phyloP scores from a whole-genome alignment of 192 early-diverging fungal species.

The Podila horticola region DNA sequence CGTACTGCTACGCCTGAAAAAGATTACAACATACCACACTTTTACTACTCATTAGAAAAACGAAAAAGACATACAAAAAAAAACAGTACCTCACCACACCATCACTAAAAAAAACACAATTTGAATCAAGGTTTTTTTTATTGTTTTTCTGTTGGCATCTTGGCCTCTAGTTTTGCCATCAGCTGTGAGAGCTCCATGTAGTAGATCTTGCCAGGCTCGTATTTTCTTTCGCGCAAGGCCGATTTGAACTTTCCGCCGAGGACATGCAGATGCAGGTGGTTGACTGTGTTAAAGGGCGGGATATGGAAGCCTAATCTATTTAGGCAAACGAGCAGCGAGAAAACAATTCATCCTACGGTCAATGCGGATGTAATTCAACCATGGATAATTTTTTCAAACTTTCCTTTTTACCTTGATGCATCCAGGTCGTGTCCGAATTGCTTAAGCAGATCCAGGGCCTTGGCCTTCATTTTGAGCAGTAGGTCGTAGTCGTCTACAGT shows the following conservation, averaged over 20 bases:
- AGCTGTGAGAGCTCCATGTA: slow-evolving; percentile 33
- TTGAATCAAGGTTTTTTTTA: neutral
- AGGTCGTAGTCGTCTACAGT: slow-evolving; percentile 16
- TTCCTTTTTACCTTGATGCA: slow-evolving; percentile 40
- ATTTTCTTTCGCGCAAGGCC: slow-evolving; percentile 3
- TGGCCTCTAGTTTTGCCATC: slow-evolving; percentile 5
- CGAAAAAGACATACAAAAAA: neutral
- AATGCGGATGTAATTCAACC: no score
- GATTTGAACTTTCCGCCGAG: slow-evolving; percentile 65
- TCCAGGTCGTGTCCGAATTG: slow-evolving; percentile 15
- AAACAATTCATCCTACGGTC: no score
- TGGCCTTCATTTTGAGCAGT: slow-evolving; percentile 39
- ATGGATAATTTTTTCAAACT: no score
- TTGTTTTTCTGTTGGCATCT: neutral
- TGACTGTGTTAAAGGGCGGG: slow-evolving; percentile 74
- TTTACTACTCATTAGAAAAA: neutral
- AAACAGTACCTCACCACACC: neutral
- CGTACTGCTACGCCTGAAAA: slow-evolving; percentile 67
- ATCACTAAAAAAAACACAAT: slow-evolving; percentile 12
- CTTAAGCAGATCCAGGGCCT: slow-evolving; percentile 37
- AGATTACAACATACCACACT: neutral
- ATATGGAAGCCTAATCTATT: slow-evolving; percentile 73
- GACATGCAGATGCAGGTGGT: slow-evolving; percentile 77
- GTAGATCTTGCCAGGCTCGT: slow-evolving; percentile 23
- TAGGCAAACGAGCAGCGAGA: neutral